Base-by-base conservation (phyloP, 192 early-diverging fungal species). In the Chytriomyces sp. region DNA sequence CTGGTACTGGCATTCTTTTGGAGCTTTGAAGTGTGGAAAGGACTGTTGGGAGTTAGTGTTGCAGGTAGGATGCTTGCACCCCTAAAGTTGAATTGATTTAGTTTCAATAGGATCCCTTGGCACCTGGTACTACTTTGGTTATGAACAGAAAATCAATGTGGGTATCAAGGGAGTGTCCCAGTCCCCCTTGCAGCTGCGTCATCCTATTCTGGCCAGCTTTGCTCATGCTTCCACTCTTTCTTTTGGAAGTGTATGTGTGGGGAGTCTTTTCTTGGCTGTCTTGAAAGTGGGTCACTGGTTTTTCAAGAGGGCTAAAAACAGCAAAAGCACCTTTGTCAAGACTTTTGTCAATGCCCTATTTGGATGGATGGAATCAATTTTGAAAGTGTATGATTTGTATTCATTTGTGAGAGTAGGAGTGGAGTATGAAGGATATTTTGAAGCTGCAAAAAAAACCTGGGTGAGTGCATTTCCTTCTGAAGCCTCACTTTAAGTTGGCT, bases 171-270 rank as follows among this genome's bases (percentile, higher is more conserved):
- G 63, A 3, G 12, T 17, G 60, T 10, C 8, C 44, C 44, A 14
- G 14, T 49, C 44, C 3, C 44, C 25, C 14, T 22, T 63, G 10
- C 61, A 63, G 32, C 61, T 63, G 25, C 61, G 37, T 14, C 61
- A 39, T 25, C 41, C 58, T n/a, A 60, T 72, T 41, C 10, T 72
- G 2, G 26, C 17, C 1, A 36, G 58, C 4, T 64, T 59, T n/a
- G 12, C 22, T 6, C 70, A 61, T 14, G 88, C 87, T 6, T 56
- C 76, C 6, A 89, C 87, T 3, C 85, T 75, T 0, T 89, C 84
- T 25, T 82, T 93, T 77, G 92, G 92, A 8, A 85, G 86, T 3
- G 77, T 92, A 25, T 85, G 82, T 52, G 71, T 93, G 32, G 89
- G 84, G 3, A 85, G 78, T 19, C 77, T 93, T 2, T 84, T 92